These are phyloP conservation scores for Stellera chamaejasme DNA, from an alignment of 345 rosid genomes.

Conservation along the genomic window DNA sequence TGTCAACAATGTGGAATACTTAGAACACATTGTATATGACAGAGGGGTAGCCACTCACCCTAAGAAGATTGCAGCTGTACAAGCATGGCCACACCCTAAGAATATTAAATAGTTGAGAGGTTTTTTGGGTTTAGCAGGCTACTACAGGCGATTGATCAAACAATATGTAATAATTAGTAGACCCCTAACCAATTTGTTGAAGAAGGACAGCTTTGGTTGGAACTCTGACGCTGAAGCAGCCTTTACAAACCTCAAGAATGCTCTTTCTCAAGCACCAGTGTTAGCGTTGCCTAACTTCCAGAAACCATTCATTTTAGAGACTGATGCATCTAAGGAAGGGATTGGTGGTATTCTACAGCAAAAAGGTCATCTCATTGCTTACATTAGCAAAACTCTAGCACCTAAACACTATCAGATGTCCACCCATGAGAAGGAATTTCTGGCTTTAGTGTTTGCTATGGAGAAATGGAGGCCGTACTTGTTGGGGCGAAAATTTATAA, in stretches of 20 bases:
- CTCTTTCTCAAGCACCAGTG: not conserved
- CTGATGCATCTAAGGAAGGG: not conserved
- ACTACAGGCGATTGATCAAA: not conserved
- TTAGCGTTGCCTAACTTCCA: not conserved
- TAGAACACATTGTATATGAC: not conserved
- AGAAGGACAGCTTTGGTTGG: not conserved
- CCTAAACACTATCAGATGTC: not conserved
- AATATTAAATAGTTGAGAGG: not conserved
- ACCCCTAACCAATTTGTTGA: not conserved
- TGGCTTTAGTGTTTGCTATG: not conserved
- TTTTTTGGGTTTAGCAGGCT: not conserved
- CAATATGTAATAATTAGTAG: not conserved
- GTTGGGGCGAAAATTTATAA: not conserved
- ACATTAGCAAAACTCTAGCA: not conserved
- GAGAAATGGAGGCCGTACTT: not conserved
- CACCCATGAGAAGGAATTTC: not conserved
- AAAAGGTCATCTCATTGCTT: not conserved
- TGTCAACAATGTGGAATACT: not conserved
- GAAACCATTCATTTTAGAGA: not conserved
- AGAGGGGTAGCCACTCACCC: not conserved
- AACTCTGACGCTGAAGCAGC: not conserved
- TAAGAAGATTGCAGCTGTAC: not conserved
- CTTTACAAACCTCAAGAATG: no score
- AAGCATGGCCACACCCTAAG: not conserved
- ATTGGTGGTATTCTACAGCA: not conserved